phyloP scores from a whole-genome alignment of 306 rosid species.

The Trifolium repens region DNA sequence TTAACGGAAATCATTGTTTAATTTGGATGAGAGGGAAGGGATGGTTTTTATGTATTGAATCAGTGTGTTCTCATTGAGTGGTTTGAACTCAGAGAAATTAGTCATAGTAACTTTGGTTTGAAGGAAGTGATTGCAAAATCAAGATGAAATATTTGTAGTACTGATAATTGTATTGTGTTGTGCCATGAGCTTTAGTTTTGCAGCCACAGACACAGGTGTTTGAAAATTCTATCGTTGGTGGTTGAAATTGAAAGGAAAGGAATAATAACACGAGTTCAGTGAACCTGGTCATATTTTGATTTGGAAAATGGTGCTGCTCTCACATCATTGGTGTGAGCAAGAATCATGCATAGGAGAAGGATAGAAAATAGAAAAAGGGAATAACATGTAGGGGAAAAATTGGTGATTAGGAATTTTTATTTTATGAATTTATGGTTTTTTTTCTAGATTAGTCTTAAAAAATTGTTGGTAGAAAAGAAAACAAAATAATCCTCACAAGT shows the following conservation, averaged over 20 bases:
- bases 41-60: conserved; percentile 70
- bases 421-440: too few relatives aligned
- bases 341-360: background rate
- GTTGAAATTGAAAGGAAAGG: background rate
- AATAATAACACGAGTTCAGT: background rate
- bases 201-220: too few relatives aligned
- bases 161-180: background rate
- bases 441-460: too few relatives aligned
- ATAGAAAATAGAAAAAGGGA: background rate
- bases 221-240: background rate
- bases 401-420: too few relatives aligned
- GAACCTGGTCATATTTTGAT: background rate
- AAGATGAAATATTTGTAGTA: conserved; percentile 7
- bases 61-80: conserved; percentile 64
- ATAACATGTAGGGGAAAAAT: too few relatives aligned
- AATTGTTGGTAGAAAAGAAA: too few relatives aligned
- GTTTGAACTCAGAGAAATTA: conserved; percentile 59
- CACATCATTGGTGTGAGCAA: background rate
- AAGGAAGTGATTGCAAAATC: background rate
- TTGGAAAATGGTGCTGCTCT: background rate
- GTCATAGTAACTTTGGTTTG: conserved; percentile 39
- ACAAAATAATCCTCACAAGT: too few relatives aligned
- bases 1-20: conserved; percentile 55
- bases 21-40: conserved; percentile 68
- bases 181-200: background rate